These are phyloP conservation scores for Rhodomyrtus psidioides DNA, from an alignment of 441 rosid species.

Conservation along the genomic window DNA sequence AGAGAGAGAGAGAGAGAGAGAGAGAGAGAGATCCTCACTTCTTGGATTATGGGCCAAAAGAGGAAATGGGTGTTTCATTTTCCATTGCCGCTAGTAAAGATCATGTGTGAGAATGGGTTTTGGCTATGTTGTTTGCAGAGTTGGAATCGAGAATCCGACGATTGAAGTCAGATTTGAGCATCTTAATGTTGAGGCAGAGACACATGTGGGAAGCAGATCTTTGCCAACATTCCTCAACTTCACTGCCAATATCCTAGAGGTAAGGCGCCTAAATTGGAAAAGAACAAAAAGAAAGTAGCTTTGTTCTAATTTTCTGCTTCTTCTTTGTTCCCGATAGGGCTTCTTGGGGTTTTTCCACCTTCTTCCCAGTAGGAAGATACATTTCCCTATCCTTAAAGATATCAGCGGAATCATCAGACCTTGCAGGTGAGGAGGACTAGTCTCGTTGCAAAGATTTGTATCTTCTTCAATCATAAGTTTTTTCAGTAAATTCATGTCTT, in stretches of 20 bases:
- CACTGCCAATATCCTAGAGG: slow-evolving; percentile 12
- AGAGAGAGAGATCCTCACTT: neutral
- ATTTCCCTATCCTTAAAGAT: neutral
- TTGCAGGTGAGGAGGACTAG: neutral
- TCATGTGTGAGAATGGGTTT: neutral
- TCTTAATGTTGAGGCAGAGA: slow-evolving; percentile 20
- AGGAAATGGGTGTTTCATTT: neutral
- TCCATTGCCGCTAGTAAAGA: neutral
- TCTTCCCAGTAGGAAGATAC: neutral
- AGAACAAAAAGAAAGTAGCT: neutral
- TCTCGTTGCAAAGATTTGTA: neutral
- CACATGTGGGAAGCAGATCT: slow-evolving; percentile 24
- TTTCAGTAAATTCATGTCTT: neutral
- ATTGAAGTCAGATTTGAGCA: slow-evolving; percentile 25
- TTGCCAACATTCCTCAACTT: slow-evolving; percentile 25
- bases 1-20: neutral
- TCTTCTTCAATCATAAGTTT: neutral
- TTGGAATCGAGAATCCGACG: slow-evolving; percentile 22
- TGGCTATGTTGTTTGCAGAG: slow-evolving; percentile 2
- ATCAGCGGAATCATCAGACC: neutral
- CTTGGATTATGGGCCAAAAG: neutral
- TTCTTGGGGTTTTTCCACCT: neutral
- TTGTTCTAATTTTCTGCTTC: neutral
- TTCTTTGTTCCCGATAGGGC: neutral
- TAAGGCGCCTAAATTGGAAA: neutral